These are phyloP conservation scores for Digitaria exilis DNA, from an alignment of 202 grass and related monocot species.

Conservation along the genomic window DNA sequence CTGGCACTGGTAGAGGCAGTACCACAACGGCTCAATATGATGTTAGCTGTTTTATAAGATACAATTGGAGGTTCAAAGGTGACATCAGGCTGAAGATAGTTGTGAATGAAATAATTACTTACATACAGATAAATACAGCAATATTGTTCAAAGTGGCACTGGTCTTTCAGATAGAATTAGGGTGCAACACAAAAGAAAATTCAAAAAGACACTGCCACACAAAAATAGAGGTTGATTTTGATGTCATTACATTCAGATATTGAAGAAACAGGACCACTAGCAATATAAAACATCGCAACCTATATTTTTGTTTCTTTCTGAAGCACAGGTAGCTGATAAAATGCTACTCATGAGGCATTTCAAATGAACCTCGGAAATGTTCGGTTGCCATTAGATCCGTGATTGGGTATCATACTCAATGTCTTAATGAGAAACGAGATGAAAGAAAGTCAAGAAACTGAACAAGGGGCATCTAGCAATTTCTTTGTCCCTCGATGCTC, in stretches of 20 bases:
- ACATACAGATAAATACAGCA: too few relatives aligned
- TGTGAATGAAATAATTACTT: too few relatives aligned
- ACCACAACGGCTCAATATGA: neutral
- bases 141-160: slow-evolving; percentile 5
- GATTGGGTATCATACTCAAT: slow-evolving; percentile 3
- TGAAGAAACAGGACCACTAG: slow-evolving; percentile 13
- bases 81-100: neutral
- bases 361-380: too few relatives aligned
- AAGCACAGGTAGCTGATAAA: neutral
- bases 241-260: slow-evolving; percentile 17
- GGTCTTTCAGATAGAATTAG: slow-evolving; percentile 22
- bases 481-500: slow-evolving; percentile 20
- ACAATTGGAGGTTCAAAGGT: slow-evolving; percentile 31
- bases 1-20: slow-evolving; percentile 3
- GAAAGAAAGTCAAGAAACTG: slow-evolving; percentile 7
- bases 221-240: neutral
- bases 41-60: slow-evolving; percentile 8
- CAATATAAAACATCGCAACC: neutral
- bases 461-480: slow-evolving; percentile 2
- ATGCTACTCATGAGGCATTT: too few relatives aligned
- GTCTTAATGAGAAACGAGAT: neutral
- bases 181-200: neutral
- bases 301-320: neutral
- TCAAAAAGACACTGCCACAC: neutral
- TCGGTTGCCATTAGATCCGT: slow-evolving; percentile 33